phyloP scores from a whole-genome alignment of 164 flowering plant species.

The Akebia trifoliata region DNA sequence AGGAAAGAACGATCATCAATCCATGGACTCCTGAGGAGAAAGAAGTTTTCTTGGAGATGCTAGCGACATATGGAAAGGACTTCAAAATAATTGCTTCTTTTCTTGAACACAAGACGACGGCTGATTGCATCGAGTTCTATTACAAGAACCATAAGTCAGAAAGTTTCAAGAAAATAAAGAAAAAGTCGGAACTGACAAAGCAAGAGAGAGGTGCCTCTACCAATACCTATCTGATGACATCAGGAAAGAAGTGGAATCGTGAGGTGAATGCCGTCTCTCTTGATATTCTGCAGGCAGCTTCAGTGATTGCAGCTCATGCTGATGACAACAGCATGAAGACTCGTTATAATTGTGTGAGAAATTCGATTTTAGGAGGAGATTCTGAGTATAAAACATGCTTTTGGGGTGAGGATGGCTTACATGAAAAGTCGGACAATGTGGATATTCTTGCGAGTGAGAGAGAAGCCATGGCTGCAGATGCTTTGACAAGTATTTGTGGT shows the following conservation, averaged over 20 bases:
- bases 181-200: conserved; percentile 39
- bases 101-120: conserved; percentile 85
- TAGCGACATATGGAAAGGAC: conserved; percentile 71
- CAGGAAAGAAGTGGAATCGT: conserved; percentile 66
- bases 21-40: conserved; percentile 85
- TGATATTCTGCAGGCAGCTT: conserved; percentile 76
- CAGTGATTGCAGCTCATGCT: conserved; percentile 56
- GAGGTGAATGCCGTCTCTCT: conserved; percentile 71
- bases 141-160: conserved; percentile 96
- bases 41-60: conserved; percentile 68
- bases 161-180: conserved; percentile 55
- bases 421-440: conserved; percentile 32
- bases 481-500: conserved; percentile 79
- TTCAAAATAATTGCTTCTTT: conserved; percentile 78
- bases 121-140: conserved; percentile 92
- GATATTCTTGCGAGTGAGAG: conserved; percentile 44
- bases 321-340: conserved; percentile 25
- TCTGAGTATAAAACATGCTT: conserved; percentile 15
- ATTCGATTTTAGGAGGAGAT: conserved; percentile 23
- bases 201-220: conserved; percentile 35
- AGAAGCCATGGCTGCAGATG: conserved; percentile 80
- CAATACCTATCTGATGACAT: conserved; percentile 57
- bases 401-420: conserved; percentile 22
- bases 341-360: conserved; percentile 24
- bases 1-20: conserved; percentile 67